A percentile compares a stretch with the other conserved stretches of the same genome.
Evolutionary conservation across 768 basidiomycete genomes (phyloP).

Genomic region (Lepiota venenata): DNA sequence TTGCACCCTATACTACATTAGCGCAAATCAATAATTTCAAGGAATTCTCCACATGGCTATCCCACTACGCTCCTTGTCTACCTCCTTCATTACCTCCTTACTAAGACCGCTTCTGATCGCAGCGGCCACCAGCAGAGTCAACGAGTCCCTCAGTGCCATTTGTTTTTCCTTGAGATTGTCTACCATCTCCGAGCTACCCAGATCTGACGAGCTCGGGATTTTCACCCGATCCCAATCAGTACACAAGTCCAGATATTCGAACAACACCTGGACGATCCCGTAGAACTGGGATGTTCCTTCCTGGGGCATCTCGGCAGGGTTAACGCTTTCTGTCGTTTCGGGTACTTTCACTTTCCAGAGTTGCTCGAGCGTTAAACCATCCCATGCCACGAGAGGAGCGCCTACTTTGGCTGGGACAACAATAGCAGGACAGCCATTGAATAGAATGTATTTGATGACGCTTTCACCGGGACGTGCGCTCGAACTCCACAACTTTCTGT

Average conservation of each 20-base stretch:
- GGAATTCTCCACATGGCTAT: constrained; percentile 70
- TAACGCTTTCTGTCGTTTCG: constrained; percentile 23
- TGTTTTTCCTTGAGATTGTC: constrained; percentile 25
- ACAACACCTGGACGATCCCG: constrained; percentile 52
- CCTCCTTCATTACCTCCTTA: constrained; percentile 50
- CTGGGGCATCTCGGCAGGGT: background rate
- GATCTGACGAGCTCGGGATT: constrained; percentile 18
- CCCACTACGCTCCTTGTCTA: constrained; percentile 55
- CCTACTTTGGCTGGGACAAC: constrained; percentile 58
- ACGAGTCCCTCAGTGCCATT: constrained; percentile 41
- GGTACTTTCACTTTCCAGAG: constrained; percentile 52
- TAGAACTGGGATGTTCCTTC: constrained; percentile 36
- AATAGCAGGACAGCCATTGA: constrained; percentile 59
- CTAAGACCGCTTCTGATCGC: constrained; percentile 51
- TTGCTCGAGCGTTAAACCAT: constrained; percentile 52
- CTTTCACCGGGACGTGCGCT: constrained; percentile 59
- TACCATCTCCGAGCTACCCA: background rate
- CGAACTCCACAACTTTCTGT: constrained; percentile 56
- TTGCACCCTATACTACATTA: no score
- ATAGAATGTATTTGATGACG: constrained; percentile 57
- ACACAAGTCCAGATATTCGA: constrained; percentile 59
- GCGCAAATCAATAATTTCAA: constrained; percentile 17
- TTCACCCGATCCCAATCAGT: constrained; percentile 57
- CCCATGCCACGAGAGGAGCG: constrained; percentile 64
- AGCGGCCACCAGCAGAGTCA: constrained; percentile 49